Base-by-base conservation (phyloP, 2,329 filamentous ascomycete species). In the Exophiala sideris region DNA sequence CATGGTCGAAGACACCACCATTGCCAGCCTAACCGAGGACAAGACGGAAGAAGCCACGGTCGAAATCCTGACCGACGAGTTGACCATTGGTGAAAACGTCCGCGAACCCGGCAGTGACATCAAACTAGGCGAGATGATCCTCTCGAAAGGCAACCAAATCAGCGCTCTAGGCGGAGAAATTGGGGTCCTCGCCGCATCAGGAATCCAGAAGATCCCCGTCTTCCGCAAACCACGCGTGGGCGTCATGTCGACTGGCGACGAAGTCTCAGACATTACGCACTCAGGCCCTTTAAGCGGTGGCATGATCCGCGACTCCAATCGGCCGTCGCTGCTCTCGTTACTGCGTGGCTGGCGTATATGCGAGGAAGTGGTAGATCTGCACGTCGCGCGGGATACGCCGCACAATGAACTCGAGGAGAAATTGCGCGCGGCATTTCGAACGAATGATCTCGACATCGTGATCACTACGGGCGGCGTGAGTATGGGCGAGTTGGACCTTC, bases 401-500 rank as follows among this genome's bases (percentile, higher is more conserved):
- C 78, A 86, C 0, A 85, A 83, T 1, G 80, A 83, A 1, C 79
- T 99, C 1, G 92, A 97, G 68, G 77, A 87, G 65, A 84, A 80
- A 2, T 79, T 99, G 8, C 86, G 91, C 2, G 79, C 83, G 53
- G 89, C 87, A 1, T 76, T 97, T 57, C 81, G 88, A 16, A 41
- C 50, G 6, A 52, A 56, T 36, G 65, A 77, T 45, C 85, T 86
- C 21, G 91, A 96, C 66, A 76, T 97, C 10, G 80, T 99, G 54
- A 84, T 99, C 65, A 97, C 94, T 12, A 92, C 88, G 0, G 94
- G 94, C 18, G 94, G 94, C 45, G 94, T 97, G 16, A 95, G 89
- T 8, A 99, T 99, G 94, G 94, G 94, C 52, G 94, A 99, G 73
- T 83, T 96, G 2, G 94, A 99, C 70, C 85, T 99, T 6, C 82